Base-by-base conservation (phyloP, 2,329 filamentous ascomycete species). In the Fusarium subtropicale region DNA sequence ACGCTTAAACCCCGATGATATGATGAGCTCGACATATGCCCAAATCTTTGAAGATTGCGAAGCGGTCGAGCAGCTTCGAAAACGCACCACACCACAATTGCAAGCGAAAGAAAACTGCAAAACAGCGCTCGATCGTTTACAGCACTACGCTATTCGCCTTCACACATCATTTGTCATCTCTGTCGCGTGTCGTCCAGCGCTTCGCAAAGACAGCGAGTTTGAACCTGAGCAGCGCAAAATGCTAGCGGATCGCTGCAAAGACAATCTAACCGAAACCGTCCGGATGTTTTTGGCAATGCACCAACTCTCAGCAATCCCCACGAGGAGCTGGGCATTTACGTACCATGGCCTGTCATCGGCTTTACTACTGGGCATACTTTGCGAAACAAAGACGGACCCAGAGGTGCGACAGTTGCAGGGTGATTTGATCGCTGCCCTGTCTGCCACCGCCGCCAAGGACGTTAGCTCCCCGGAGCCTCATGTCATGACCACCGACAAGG, bases 211-310 rank as follows among this genome's bases (percentile, higher is more conserved):
- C 47, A 85, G 83, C 68, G 79, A 80, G 12, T 81, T 90, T 41
- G 82, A 84, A 6, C 72, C 80, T 0, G 73, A 80, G 1, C 87
- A 91, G 70, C 88, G 88, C 71, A 81, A 81, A 45, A 77, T 83
- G 1, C 79, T 91, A 1, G 85, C 86, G 3, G 83, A 86, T 30
- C 84, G 85, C 60, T 91, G 88, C 80, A 89, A 89, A 74, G 78
- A 81, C 18, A 90, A 90, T 72, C 79, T 91, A 28, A 87, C 87
- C 8, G 88, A 90, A 74, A 90, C 88, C 15, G 88, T 91, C 13
- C 85, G 87, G 41, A 91, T 90, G 88, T 91, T 90, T 73, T 80
- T 91, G 24, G 87, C 88, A 18, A 91, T 91, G 88, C 88, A 91
- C 75, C 88, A 90, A 66, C 79, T 91, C 31, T 90, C 88, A 3